Evolutionary conservation across 768 basidiomycete species (phyloP).

Genomic region (Tulasnella sp.): DNA sequence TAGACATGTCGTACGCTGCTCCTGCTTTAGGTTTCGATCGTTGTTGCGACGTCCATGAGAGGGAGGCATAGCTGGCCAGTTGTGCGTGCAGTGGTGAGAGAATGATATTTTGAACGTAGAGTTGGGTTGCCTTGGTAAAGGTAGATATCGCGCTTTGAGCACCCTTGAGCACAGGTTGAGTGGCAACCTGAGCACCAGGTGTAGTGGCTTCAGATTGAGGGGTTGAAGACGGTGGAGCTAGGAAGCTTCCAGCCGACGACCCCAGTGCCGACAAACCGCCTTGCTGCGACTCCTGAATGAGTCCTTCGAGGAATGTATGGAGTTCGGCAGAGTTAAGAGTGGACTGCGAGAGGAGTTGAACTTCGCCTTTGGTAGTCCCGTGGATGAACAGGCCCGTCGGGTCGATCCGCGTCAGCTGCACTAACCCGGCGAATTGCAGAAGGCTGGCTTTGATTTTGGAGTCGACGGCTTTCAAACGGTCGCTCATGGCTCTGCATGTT

Average conservation of each 20-base stretch:
- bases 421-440: conserved; percentile 48
- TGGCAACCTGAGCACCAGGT: background rate
- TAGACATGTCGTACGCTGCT: conserved; percentile 46
- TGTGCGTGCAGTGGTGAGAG: conserved; percentile 72
- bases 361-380: conserved; percentile 52
- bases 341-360: conserved; percentile 73
- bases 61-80: conserved; percentile 60
- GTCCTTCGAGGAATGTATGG: conserved; percentile 47
- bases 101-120: conserved; percentile 71
- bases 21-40: conserved; percentile 40
- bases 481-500: conserved; percentile 64
- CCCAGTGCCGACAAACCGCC: background rate
- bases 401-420: conserved; percentile 51
- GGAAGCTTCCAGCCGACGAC: background rate
- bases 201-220: background rate
- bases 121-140: conserved; percentile 69
- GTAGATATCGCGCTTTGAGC: conserved; percentile 49
- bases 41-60: conserved; percentile 57
- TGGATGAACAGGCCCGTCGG: conserved; percentile 49
- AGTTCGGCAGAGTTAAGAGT: conserved; percentile 75
- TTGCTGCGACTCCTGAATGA: conserved; percentile 21
- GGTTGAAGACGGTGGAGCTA: background rate
- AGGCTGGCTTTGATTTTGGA: conserved; percentile 53
- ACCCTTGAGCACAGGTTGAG: conserved; percentile 40
- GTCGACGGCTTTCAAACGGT: conserved; percentile 64